These are phyloP conservation scores for Pontederia crassipes DNA, from an alignment of 176 grass and related monocot genomes.

Conservation along the genomic window DNA sequence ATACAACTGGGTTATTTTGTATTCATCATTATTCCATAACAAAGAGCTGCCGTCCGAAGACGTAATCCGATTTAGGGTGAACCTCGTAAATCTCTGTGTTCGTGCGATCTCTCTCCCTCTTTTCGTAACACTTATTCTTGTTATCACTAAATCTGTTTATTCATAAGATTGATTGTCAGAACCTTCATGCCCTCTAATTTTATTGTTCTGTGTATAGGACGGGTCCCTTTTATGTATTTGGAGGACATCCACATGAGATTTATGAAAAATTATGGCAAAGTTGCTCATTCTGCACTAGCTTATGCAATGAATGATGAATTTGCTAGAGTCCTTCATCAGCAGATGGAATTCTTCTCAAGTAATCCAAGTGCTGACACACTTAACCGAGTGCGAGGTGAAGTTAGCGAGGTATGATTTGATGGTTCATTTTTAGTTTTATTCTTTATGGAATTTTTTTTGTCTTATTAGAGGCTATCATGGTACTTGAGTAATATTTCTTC, in stretches of 20 bases:
- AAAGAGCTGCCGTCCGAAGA: no score
- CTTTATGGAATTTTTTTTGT: neutral
- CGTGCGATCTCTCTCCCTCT: no score
- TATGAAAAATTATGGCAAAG: slow-evolving; percentile 83
- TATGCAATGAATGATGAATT: slow-evolving; percentile 98
- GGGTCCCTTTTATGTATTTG: slow-evolving; percentile 82
- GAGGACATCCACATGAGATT: slow-evolving; percentile 99
- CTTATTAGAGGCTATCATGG: neutral
- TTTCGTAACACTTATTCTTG: no score
- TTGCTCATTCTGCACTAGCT: slow-evolving; percentile 54
- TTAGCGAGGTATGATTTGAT: slow-evolving; percentile 51
- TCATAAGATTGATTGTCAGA: no score
- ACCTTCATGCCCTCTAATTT: neutral
- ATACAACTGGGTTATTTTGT: no score
- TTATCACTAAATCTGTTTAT: no score
- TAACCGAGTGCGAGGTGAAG: slow-evolving; percentile 71
- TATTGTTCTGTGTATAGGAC: slow-evolving; percentile 29
- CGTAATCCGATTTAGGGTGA: no score
- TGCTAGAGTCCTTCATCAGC: slow-evolving; percentile 84
- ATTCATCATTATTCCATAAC: no score
- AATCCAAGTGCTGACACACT: slow-evolving; percentile 80
- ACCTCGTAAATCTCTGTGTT: no score
- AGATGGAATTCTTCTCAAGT: slow-evolving; percentile 97
- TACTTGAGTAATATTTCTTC: neutral
- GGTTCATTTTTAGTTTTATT: neutral